Base-by-base conservation (phyloP, 371 early-diverging fungal species). In the Circinella umbellata region DNA sequence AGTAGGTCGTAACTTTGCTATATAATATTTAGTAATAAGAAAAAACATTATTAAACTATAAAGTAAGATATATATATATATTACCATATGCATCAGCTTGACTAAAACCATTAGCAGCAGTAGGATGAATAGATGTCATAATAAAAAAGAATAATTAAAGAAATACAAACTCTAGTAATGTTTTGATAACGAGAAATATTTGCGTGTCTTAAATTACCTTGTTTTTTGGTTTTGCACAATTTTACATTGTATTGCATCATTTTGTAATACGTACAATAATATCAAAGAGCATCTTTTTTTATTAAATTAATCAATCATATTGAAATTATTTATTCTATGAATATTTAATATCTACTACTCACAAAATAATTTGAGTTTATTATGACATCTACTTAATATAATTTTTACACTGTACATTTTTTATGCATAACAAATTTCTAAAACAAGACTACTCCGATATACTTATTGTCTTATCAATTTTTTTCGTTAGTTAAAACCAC, bases 1-100 rank as follows among this genome's bases (percentile, higher is more conserved):
- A 4, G 71, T 69, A 0, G 85, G 85, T 4, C 85, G 70, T 3
- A 79, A 66, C 39, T 74, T 63, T 15, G 76, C 84, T 81, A 4
- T 13, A 17, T 27, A n/a, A 51, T n/a, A 51, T 57, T 27, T 34
- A 37, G 0, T 6, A 11, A 42, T 11, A 42, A 42, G 39, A 39
- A 42, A 11, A 42, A 42, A 2, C 3, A 42, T 6, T 11, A 42
- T 11, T 9, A 42, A 42, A 42, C 11, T 9, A 3, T 42, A 3
- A 42, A 42, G 3, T 9, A n/a, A n/a, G n/a, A 13, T 53, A 53
- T 8, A 53, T 53, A 18, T 18, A 53, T 53, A 13, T 13, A 13
- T 1, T 53, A 53, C 53, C 53, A 15, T 53, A 53, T 15, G 53
- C 53, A 53, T 53, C 53, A 53, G 53, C 53, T 53, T 53, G 53